Base-by-base conservation (phyloP, 306 rosid genomes). In the Citrullus amarus region DNA sequence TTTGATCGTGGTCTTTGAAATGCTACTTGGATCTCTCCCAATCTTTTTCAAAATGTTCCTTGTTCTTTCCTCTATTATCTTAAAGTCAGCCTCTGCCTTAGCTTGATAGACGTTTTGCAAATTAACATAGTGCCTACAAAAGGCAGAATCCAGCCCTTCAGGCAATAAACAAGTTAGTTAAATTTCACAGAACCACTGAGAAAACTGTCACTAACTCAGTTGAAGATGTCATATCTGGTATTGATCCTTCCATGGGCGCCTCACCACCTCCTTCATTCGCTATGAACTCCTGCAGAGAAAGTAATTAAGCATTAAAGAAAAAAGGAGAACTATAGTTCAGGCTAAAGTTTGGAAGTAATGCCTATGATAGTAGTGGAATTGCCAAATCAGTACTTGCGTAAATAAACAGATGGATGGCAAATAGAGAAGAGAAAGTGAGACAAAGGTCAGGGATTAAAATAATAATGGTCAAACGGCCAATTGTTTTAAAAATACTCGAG, bases 221-320 rank as follows among this genome's bases (percentile, higher is more conserved):
- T 80, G 99, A 87, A 79, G 99, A 89, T 82, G 99, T 95, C 99
- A 95, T 95, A 80, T 95, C 99, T n/a, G 97, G 96, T 85, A 95
- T 95, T 75, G 99, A 92, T 84, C 99, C 99, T 81, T 95, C 99
- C 17, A 95, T 91, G 41, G 99, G 99, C 50, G 86, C 90, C 86
- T 89, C 97, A 5, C 97, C 97, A 71, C 87, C 92, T 67, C 99
- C 96, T 87, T 95, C 97, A 86, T 88, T 91, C 83, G 84, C 75
- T 82, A 95, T 84, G 83, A 95, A 95, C 82, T 95, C 97, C 99
- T 92, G 88, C 76, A 82, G 82, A 54, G 79, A 11, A 44, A 80
- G 3, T 22, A 12, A 70, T 22, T 3, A 13, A 70, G 6, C 2
- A 6, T 46, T 20, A 44, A 44, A 70, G 32, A 10, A 70, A 13